Conservation (phyloP, 2,329 filamentous ascomycete species). For the Cladobotryum protrusum region DNA sequence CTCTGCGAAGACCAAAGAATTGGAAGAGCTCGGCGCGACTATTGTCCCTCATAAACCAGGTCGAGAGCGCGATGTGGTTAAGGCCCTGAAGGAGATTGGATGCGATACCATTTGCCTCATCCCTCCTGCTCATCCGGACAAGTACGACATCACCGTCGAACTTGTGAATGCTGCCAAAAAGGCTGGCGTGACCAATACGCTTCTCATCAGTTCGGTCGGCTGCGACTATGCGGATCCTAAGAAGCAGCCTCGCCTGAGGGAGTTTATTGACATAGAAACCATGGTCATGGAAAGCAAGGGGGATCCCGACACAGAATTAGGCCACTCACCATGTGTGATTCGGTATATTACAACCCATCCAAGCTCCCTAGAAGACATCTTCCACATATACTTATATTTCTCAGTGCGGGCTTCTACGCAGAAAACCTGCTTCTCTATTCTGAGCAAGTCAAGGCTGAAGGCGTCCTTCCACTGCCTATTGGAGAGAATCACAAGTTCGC, state of each 20-base stretch:
- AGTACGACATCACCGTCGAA: conserved; percentile 39
- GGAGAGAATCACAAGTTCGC: conserved; percentile 43
- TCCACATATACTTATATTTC: too few species aligned
- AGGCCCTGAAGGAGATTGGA: conserved; percentile 34
- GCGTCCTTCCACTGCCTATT: conserved; percentile 40
- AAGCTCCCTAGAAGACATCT: too few species aligned
- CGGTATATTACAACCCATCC: conserved; percentile 22
- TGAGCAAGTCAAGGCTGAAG: conserved; percentile 38
- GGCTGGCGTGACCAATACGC: conserved; percentile 38
- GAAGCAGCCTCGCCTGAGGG: conserved; percentile 42
- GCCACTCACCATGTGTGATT: conserved; percentile 40
- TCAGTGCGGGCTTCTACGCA: conserved; percentile 44
- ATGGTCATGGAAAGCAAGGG: conserved; percentile 39
- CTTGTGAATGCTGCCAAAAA: conserved; percentile 39
- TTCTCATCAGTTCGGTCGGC: conserved; percentile 42
- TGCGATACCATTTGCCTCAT: conserved; percentile 45
- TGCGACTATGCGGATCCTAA: conserved; percentile 44
- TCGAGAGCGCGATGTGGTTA: conserved; percentile 30
- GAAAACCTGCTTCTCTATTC: conserved; percentile 46
- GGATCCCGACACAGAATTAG: conserved; percentile 29
- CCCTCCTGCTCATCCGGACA: conserved; percentile 40
- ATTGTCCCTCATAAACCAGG: conserved; percentile 38
- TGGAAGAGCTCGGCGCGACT: conserved; percentile 34
- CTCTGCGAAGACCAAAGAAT: conserved; percentile 32
- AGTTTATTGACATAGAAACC: conserved; percentile 46